Evolutionary conservation across 441 rosid genomes (phyloP).

Genomic region (Erodium texanum): DNA sequence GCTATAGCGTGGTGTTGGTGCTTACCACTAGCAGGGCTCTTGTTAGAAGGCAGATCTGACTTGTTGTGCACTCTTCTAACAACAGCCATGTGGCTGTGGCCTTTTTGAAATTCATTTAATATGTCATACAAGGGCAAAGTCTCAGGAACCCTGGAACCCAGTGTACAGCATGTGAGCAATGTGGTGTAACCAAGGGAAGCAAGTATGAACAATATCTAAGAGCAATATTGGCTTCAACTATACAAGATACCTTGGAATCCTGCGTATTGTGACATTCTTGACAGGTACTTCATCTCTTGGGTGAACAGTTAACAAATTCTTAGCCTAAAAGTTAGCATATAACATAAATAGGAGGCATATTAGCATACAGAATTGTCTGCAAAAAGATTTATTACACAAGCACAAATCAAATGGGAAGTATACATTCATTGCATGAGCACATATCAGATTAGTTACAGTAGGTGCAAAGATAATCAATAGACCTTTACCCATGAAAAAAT

Average conservation of each 20-base stretch:
- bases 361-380: neutral
- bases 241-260: conserved; percentile 64
- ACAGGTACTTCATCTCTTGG: conserved; percentile 79
- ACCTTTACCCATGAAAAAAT: neutral
- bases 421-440: neutral
- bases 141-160: conserved; percentile 4
- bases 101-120: conserved; percentile 74
- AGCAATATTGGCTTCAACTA: no score
- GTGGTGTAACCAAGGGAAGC: neutral
- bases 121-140: conserved; percentile 63
- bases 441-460: neutral
- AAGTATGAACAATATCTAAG: neutral
- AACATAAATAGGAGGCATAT: conserved; percentile 3
- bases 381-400: neutral
- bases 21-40: conserved; percentile 33
- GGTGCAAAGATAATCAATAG: neutral
- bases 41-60: conserved; percentile 23
- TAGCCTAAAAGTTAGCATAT: conserved; percentile 36
- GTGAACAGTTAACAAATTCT: conserved; percentile 73
- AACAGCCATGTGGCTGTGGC: conserved; percentile 80
- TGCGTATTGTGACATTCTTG: conserved; percentile 73
- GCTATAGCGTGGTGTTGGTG: neutral
- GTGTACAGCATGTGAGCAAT: neutral
- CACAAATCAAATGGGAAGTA: no score
- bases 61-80: conserved; percentile 41